phyloP scores from a whole-genome alignment of 2,329 filamentous ascomycete genomes.

The Ceratocystis albifundus region DNA sequence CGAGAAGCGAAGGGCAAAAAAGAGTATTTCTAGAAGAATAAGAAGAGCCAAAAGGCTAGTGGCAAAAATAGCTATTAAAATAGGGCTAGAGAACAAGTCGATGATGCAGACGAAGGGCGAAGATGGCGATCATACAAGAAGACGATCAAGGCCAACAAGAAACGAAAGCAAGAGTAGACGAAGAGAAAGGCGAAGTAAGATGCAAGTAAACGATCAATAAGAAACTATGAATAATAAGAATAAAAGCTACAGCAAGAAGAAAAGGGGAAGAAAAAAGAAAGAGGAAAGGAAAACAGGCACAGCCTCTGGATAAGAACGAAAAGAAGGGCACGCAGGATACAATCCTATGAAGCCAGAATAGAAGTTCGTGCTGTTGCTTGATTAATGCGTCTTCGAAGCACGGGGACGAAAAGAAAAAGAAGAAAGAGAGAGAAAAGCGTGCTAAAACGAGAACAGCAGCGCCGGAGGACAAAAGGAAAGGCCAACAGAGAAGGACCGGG shows the following conservation, averaged over 20 bases:
- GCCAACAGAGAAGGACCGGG: background rate
- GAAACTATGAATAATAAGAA: background rate
- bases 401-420: slow-evolving; percentile 3
- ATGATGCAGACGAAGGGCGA: background rate
- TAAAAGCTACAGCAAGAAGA: slow-evolving; percentile 5
- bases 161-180: background rate
- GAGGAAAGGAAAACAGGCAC: background rate
- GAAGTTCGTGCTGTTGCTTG: background rate
- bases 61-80: background rate
- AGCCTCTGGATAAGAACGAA: slow-evolving; percentile 2
- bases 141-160: slow-evolving; percentile 2
- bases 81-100: background rate
- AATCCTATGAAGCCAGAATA: slow-evolving; percentile 13
- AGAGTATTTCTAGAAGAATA: slow-evolving; percentile 10
- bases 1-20: slow-evolving; percentile 1
- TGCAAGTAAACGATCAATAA: background rate
- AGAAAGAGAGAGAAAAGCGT: slow-evolving; percentile 13
- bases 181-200: background rate
- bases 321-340: slow-evolving; percentile 7
- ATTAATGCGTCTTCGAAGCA: slow-evolving; percentile 5
- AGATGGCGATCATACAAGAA: slow-evolving; percentile 2
- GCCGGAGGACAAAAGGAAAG: background rate
- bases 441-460: slow-evolving; percentile 10
- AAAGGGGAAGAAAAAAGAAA: slow-evolving; percentile 1
- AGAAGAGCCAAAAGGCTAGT: background rate